phyloP scores from a whole-genome alignment of 148 eudicot species.

The Rhododendron williamsianum region DNA sequence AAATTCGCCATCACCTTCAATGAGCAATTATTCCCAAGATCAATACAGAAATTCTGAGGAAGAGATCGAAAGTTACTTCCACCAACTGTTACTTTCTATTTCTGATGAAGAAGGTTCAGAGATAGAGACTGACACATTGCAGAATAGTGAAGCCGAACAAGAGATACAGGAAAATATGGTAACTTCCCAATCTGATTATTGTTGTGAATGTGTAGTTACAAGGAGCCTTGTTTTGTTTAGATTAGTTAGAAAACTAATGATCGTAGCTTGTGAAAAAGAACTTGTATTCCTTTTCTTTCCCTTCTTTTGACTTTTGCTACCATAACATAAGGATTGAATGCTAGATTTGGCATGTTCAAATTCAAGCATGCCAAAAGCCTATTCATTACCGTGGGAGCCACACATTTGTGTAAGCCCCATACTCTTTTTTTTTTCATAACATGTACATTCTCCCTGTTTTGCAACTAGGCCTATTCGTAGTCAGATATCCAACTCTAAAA shows the following conservation, averaged over 20 bases:
- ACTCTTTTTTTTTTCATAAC: background rate
- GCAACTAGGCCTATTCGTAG: background rate
- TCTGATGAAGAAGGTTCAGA: conserved; percentile 27
- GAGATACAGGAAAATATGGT: conserved; percentile 15
- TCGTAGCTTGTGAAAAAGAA: background rate
- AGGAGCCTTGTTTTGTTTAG: background rate
- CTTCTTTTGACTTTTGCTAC: background rate
- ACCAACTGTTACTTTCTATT: conserved; percentile 32
- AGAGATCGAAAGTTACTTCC: conserved; percentile 63
- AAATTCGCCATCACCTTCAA: conserved; percentile 19
- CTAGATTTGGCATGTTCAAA: background rate
- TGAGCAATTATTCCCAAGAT: conserved; percentile 23
- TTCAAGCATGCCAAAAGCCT: background rate
- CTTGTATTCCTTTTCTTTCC: background rate
- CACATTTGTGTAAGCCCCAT: background rate
- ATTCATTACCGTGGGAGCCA: background rate
- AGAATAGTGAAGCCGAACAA: conserved; percentile 6
- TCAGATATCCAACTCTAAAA: background rate
- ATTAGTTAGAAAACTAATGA: background rate
- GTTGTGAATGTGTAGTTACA: background rate
- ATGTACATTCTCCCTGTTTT: background rate
- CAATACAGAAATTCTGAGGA: conserved; percentile 41
- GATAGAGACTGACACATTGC: conserved; percentile 18
- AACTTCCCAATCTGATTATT: background rate
- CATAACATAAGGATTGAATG: background rate